Evolutionary conservation across 192 early-diverging fungal genomes (phyloP), one percentile per base, ranked within the genome.

Genomic region (Phycomyces blakesleeanus): DNA sequence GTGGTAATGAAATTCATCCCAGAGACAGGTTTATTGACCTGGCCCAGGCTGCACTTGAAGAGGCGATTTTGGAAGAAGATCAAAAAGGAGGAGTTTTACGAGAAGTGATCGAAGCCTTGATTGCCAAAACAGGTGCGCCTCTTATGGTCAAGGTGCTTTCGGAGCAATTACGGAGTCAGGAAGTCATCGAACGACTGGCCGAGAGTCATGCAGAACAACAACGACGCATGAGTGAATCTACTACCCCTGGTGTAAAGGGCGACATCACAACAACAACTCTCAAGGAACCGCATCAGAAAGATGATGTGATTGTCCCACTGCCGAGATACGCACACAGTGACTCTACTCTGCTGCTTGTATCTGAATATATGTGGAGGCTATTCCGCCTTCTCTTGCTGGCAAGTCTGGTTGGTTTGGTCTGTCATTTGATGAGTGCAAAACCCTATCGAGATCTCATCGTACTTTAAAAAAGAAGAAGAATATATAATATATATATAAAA

Each of bases 121-220:
- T 67, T 21, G 61, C 66, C 7, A 44, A 55, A 8, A 63, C 60
- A 14, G 71, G 71, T 14, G 71, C 66, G 7, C 61, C 71, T 20
- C 34, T 59, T 39, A 51, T 73, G 55, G 71, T 64, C 2, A 65
- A 50, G 25, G 71, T 57, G 21, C 66, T 73, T 58, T 51, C 59
- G 44, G 71, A 73, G 44, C 71, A 73, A 39, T 39, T 73, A 18
- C 71, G 66, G 16, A 73, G 71, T 40, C 71, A 73, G 42, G 71
- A 73, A 50, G 64, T 73, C 38, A 73, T 73, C 38, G 71, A 73
- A 59, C 60, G 60, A 55, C 44, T 67, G 3, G 71, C 71, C 15
- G 71, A 73, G 25, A 37, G 51, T 27, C 42, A 51, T 51, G n/a
- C 54, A 24, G 53, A 69, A 39, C 57, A 56, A 21, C 65, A 59